phyloP scores from a whole-genome alignment of 1,284 basidiomycete genomes.

The Polyporus tsugae region DNA sequence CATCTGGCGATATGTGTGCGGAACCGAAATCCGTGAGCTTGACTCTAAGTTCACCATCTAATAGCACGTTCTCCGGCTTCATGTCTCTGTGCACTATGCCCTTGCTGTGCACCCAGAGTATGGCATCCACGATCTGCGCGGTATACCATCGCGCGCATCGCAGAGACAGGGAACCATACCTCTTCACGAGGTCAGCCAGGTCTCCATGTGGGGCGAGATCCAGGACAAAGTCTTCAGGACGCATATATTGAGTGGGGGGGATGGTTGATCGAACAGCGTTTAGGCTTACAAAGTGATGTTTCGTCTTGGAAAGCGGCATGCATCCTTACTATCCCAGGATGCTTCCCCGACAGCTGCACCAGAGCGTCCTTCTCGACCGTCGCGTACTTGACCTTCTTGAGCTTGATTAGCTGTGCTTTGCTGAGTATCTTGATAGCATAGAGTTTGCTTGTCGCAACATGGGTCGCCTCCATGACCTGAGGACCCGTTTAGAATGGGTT shows the following conservation, averaged over 20 bases:
- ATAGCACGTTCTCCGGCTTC: conserved; percentile 32
- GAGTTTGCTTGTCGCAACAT: conserved; percentile 18
- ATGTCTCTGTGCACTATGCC: conserved; percentile 30
- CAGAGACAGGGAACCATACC: conserved; percentile 27
- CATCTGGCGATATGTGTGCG: conserved; percentile 25
- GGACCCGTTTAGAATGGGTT: background rate
- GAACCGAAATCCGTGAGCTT: conserved; percentile 33
- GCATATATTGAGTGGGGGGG: background rate
- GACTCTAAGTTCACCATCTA: conserved; percentile 25
- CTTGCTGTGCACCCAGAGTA: conserved; percentile 31
- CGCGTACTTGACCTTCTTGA: conserved; percentile 34
- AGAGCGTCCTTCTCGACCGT: conserved; percentile 32
- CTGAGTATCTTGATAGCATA: conserved; percentile 33
- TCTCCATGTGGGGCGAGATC: conserved; percentile 32
- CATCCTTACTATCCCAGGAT: conserved; percentile 31
- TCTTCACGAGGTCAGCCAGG: conserved; percentile 32
- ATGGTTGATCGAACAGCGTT: background rate
- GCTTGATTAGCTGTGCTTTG: conserved; percentile 30
- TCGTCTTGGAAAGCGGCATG: conserved; percentile 32
- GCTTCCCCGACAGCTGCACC: conserved; percentile 27
- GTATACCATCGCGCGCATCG: conserved; percentile 28
- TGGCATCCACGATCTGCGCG: conserved; percentile 30
- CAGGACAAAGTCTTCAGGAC: conserved; percentile 26
- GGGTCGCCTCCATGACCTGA: conserved; percentile 32
- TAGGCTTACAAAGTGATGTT: conserved; percentile 27